Base-by-base conservation (phyloP, 2,329 filamentous ascomycete genomes). In the Neobulgaria alba region DNA sequence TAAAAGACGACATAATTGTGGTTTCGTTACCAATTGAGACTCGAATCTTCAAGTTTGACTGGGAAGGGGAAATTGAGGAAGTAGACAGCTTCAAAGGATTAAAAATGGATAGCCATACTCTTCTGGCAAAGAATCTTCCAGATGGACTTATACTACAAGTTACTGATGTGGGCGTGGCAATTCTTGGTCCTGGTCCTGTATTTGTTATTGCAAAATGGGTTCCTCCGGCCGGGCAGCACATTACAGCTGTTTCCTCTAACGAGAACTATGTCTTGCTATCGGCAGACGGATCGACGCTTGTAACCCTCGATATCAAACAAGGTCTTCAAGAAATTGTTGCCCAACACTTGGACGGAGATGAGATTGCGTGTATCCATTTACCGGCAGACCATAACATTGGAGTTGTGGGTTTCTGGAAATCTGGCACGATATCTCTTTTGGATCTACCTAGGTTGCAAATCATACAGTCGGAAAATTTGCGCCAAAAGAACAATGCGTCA, bases 391-490 rank as follows among this genome's bases (percentile, higher is more conserved):
- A 71, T 3, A 69, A 75, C 36, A 66, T 87, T 21, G 90, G 84
- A 41, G 80, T 95, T 19, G 72, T 92, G 12, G 89, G 88, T 1
- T 92, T 93, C 63, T 96, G 90, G 78, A 79, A 84, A 47, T 80
- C 81, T n/a, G 85, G 86, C 4, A 77, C 76, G 9, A 73, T 96
- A 18, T 82, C 84, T 0, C 68, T 96, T 23, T 67, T 95, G 33
- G 72, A 81, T 43, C 60, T 94, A 16, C 62, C 72, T 14, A 78
- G 76, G 2, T 66, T 96, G 2, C 64, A 79, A 21, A 72, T 79
- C 1, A 63, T 87, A 1, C 74, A 79, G 36, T 79, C 76, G 2
- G 80, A 83, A 55, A 68, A 69, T 2, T 64, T 89, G 38, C 68
- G 74, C 35, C 65, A 69, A 10, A 67, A 75, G 18, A 80, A 89